Conservation (phyloP, 495 filamentous ascomycete species). For the Daldinia grandis region DNA sequence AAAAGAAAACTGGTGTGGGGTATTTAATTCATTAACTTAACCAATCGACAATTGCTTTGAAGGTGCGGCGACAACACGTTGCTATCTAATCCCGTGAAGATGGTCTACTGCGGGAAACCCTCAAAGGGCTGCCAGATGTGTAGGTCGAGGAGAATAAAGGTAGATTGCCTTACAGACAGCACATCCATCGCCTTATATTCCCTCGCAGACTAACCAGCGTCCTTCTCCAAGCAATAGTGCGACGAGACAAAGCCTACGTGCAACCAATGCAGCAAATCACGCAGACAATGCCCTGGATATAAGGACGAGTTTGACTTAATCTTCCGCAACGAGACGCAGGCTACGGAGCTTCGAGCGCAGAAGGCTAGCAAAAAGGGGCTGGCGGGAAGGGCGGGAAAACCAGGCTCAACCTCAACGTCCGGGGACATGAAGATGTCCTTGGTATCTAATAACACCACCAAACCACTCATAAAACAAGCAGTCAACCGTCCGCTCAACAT, state of each 20-base stretch:
- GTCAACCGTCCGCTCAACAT: constrained; percentile 45
- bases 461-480: constrained; percentile 21
- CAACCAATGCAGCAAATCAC: constrained; percentile 72
- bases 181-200: background rate
- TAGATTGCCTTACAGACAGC: constrained; percentile 46
- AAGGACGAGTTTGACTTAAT: constrained; percentile 73
- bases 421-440: constrained; percentile 13
- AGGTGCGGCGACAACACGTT: background rate
- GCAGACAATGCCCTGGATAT: constrained; percentile 74
- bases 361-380: constrained; percentile 48
- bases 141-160: constrained; percentile 75
- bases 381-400: constrained; percentile 27
- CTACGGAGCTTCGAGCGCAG: constrained; percentile 62
- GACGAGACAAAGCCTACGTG: constrained; percentile 75
- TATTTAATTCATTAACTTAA: background rate
- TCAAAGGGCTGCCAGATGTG: constrained; percentile 79
- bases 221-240: constrained; percentile 56
- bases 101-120: constrained; percentile 81
- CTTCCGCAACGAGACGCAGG: constrained; percentile 71
- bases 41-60: background rate
- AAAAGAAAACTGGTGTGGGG: too few species aligned
- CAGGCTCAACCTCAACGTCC: background rate
- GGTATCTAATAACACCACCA: constrained; percentile 5
- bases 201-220: constrained; percentile 22
- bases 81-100: constrained; percentile 41